Conservation (phyloP, 169 alveolate species). For the Amoebophrya sp. region DNA sequence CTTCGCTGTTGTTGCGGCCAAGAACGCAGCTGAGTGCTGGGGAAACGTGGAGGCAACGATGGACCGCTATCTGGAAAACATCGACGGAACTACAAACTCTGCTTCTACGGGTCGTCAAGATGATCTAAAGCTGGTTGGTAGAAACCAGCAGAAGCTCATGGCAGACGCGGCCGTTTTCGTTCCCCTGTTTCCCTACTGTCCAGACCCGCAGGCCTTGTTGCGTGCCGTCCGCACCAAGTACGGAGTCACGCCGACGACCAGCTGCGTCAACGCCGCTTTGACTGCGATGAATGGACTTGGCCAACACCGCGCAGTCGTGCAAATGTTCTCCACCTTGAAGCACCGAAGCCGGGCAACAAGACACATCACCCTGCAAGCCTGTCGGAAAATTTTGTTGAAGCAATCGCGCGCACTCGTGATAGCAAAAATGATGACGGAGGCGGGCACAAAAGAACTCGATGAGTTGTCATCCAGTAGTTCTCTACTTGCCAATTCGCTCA, state of each 20-base stretch:
- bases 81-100: background rate
- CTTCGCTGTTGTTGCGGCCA: too few relatives aligned
- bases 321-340: background rate
- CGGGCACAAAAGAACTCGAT: too few relatives aligned
- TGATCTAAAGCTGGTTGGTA: too few relatives aligned
- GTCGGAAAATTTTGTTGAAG: background rate
- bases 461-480: too few relatives aligned
- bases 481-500: too few relatives aligned
- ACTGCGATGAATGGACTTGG: background rate
- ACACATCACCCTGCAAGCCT: background rate
- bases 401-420: too few relatives aligned
- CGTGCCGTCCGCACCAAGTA: background rate
- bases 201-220: background rate
- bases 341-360: background rate
- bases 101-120: too few relatives aligned
- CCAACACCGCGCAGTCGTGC: background rate
- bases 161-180: background rate
- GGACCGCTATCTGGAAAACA: background rate
- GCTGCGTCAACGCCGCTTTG: background rate
- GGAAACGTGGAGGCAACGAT: background rate
- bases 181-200: background rate
- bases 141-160: too few relatives aligned
- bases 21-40: too few relatives aligned
- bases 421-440: too few relatives aligned
- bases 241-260: background rate